Conservation (phyloP, 73 alveolate species). For the Blepharisma japonicum region DNA sequence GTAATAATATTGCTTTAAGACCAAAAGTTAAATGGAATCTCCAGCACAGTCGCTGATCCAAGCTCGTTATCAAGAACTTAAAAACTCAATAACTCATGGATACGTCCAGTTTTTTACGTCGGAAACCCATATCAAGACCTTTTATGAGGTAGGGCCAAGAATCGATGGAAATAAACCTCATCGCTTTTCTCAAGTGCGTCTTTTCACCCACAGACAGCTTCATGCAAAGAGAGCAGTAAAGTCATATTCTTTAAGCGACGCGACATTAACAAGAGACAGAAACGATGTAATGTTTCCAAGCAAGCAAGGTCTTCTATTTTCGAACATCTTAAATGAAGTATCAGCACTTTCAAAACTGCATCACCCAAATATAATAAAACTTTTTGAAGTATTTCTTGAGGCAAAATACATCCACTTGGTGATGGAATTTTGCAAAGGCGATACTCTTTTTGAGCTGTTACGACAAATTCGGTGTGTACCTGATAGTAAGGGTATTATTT, state of each 20-base stretch:
- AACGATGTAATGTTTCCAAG: neutral
- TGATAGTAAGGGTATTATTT: neutral
- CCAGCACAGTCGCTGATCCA: too few species aligned
- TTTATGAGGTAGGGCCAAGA: too few species aligned
- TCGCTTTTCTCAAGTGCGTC: neutral
- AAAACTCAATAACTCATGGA: too few species aligned
- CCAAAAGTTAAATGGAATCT: too few species aligned
- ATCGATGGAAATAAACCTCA: too few species aligned
- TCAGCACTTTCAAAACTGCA: neutral
- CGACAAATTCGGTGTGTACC: neutral
- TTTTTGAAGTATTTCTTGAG: neutral
- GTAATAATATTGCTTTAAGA: too few species aligned
- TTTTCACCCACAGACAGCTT: neutral
- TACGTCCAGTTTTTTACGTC: too few species aligned
- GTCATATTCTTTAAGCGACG: neutral
- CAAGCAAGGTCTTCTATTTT: neutral
- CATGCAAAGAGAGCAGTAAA: neutral
- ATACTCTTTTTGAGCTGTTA: neutral
- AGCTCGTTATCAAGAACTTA: too few species aligned
- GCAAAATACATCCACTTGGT: neutral
- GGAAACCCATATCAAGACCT: too few species aligned
- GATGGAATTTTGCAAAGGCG: slow-evolving; percentile 3
- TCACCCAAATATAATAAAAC: neutral
- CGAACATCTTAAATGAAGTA: neutral
- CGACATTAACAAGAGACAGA: neutral